Evolutionary conservation across 2,329 filamentous ascomycete species (phyloP).

Genomic region (Neoascochyta sp.): DNA sequence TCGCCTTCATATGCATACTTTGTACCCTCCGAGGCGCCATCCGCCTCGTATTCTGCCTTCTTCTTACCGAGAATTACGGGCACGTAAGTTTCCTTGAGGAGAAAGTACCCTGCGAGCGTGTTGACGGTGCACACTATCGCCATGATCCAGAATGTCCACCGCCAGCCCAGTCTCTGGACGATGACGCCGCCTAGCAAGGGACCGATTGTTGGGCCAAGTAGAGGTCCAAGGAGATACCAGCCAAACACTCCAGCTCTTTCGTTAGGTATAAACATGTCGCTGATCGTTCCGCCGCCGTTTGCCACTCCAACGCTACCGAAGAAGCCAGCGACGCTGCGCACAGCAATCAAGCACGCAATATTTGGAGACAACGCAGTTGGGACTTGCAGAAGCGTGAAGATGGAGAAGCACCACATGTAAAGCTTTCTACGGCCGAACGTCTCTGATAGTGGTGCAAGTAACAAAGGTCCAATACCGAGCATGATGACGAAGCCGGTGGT

Average conservation of each 20-base stretch:
- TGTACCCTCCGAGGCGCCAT: slow-evolving; percentile 20
- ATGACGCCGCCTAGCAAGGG: slow-evolving; percentile 46
- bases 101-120: slow-evolving; percentile 43
- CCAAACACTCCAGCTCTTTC: slow-evolving; percentile 47
- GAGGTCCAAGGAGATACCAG: slow-evolving; percentile 45
- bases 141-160: slow-evolving; percentile 49
- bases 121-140: slow-evolving; percentile 43
- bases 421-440: slow-evolving; percentile 46
- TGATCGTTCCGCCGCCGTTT: slow-evolving; percentile 52
- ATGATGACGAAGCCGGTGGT: slow-evolving; percentile 52
- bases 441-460: slow-evolving; percentile 47
- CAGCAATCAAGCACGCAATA: slow-evolving; percentile 43
- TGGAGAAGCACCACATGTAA: slow-evolving; percentile 45
- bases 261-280: slow-evolving; percentile 49
- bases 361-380: slow-evolving; percentile 49
- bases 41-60: slow-evolving; percentile 34
- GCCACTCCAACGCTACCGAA: slow-evolving; percentile 51
- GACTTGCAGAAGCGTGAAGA: slow-evolving; percentile 48
- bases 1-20: slow-evolving; percentile 45
- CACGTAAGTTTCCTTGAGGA: slow-evolving; percentile 46
- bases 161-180: slow-evolving; percentile 45
- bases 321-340: slow-evolving; percentile 48
- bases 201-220: slow-evolving; percentile 44
- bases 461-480: slow-evolving; percentile 47
- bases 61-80: slow-evolving; percentile 40